A percentile compares a stretch with the other conserved stretches of the same genome.
Conservation (phyloP, 208 protist species). For the Lotmaria passim region DNA sequence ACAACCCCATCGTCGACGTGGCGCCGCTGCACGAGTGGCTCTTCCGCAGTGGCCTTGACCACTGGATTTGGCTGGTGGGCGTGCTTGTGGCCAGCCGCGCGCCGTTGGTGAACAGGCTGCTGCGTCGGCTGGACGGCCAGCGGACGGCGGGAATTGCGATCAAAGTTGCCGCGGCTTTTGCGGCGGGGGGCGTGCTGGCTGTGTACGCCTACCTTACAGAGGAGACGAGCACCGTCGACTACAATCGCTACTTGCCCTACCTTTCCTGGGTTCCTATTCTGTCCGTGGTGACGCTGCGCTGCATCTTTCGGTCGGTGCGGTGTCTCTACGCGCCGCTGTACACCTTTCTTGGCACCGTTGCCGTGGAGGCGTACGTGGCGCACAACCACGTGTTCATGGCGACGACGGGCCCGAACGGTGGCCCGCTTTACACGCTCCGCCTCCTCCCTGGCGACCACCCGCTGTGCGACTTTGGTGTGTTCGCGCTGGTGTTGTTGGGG, state of each 20-base stretch:
- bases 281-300: conserved; percentile 70
- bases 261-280: conserved; percentile 70
- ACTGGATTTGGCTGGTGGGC: conserved; percentile 73
- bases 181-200: conserved; percentile 22
- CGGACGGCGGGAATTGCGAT: conserved; percentile 16
- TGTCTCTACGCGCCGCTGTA: conserved; percentile 58
- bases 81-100: conserved; percentile 70
- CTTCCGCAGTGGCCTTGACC: conserved; percentile 83
- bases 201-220: conserved; percentile 37
- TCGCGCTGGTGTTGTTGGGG: conserved; percentile 28
- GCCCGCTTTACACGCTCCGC: conserved; percentile 35
- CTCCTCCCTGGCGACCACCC: conserved; percentile 40
- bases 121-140: conserved; percentile 41
- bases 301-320: conserved; percentile 49
- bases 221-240: conserved; percentile 39
- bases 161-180: conserved; percentile 27
- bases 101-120: conserved; percentile 29
- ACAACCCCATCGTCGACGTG: conserved; percentile 36
- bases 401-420: conserved; percentile 47
- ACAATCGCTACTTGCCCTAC: conserved; percentile 83
- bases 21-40: conserved; percentile 74
- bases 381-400: conserved; percentile 77
- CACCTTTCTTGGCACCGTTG: conserved; percentile 67
- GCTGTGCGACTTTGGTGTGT: conserved; percentile 44
- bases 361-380: conserved; percentile 89